Evolutionary conservation across 2,329 filamentous ascomycete genomes (phyloP).

Genomic region (Cladosporium halotolerans): DNA sequence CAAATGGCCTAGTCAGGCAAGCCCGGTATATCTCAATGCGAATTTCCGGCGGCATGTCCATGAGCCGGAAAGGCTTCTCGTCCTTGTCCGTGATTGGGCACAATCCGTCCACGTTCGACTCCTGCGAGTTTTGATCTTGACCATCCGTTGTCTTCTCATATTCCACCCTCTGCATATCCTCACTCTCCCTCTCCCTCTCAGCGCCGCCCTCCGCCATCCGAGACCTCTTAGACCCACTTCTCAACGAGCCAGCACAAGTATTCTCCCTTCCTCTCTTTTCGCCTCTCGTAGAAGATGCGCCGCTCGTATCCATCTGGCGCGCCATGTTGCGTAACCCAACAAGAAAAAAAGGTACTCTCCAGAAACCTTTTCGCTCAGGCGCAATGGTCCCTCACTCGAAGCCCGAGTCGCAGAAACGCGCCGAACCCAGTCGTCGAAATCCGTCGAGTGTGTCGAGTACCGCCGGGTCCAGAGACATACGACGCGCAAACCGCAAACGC

Average conservation of each 20-base stretch:
- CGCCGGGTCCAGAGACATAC: too few species aligned
- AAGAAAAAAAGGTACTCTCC: too few species aligned
- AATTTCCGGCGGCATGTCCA: conserved; percentile 42
- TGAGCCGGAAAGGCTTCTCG: conserved; percentile 31
- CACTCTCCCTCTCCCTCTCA: not conserved
- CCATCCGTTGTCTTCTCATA: not conserved
- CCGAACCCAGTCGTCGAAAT: too few species aligned
- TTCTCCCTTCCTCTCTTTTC: conserved; percentile 6
- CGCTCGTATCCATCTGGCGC: too few species aligned
- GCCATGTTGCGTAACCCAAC: too few species aligned
- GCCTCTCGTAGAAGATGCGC: not conserved
- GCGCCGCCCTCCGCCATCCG: not conserved
- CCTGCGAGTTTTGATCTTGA: not conserved
- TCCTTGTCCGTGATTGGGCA: conserved; percentile 6
- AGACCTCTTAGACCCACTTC: conserved; percentile 3
- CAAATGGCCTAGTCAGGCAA: conserved; percentile 28
- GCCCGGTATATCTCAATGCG: conserved; percentile 40
- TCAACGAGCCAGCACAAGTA: not conserved
- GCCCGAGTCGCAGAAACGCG: too few species aligned
- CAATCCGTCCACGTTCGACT: not conserved
- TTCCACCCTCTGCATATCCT: not conserved
- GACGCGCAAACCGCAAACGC: too few species aligned
- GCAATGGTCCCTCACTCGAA: too few species aligned
- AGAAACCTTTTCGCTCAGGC: too few species aligned
- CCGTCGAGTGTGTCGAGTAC: too few species aligned